Evolutionary conservation across 192 early-diverging fungal genomes (phyloP), one percentile per base, ranked within the genome.

Genomic region (Coemansia sp.): DNA sequence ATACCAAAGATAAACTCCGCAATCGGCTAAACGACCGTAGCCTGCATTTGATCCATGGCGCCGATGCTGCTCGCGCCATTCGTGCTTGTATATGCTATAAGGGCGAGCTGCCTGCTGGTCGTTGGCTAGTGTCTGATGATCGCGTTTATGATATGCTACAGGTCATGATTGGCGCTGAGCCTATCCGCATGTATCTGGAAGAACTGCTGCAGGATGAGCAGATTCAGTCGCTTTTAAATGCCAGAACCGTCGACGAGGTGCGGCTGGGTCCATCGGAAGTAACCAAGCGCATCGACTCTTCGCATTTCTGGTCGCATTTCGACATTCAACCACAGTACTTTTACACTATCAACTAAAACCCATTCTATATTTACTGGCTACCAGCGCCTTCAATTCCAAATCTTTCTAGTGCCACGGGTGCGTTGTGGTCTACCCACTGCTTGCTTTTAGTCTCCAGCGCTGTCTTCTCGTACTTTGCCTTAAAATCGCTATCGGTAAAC

Each of bases 111-210:
- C 43, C 42, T 2, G 41, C 28, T 18, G 69, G 69, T 1, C 50
- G 75, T 9, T 78, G 75, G 75, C 58, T 78, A 14, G 50, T 78
- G 12, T 71, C 75, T 0, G 75, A 78, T 17, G 49, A 36, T 30
- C 42, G 21, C 28, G 70, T 72, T 5, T 64, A 78, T 31, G 75
- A 78, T 48, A 59, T 56, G 21, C 49, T 78, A 16, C 42, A 72
- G 53, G 50, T 64, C 16, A 31, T 72, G 15, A 41, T 59, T n/a
- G 26, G 52, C n/a, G 73, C 64, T 4, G 26, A 30, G 23, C 46
- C 47, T 12, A 28, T 76, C 18, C 56, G 62, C 31, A 52, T 42
- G 18, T 48, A 60, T 38, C 15, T 76, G 23, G 48, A 36, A n/a
- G 59, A 65, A 21, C 51, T 76, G 40, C 26, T 69, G 15, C 18